Base-by-base conservation (phyloP, 2,329 filamentous ascomycete species). In the Trichoderma guizhouense region DNA sequence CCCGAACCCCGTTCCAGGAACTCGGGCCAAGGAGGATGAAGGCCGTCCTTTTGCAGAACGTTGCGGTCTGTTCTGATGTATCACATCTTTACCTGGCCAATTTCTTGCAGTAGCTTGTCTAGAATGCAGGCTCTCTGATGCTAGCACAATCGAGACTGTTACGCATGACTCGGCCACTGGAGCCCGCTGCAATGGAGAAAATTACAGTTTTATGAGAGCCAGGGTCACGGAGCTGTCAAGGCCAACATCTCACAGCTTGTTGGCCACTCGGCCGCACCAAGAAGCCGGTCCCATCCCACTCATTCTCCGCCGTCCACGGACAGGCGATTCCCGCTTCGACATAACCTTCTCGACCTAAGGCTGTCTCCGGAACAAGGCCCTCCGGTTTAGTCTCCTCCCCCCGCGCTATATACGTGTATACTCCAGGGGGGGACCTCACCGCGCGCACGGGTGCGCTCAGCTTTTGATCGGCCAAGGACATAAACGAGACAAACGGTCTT, bases 61-160 rank as follows among this genome's bases (percentile, higher is more conserved):
- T 69, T 69, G 12, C 57, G 12, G 28, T 28, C 14, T 21, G 30
- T 51, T 26, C 15, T 62, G 67, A 69, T 62, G n/a, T 36, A 53
- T 69, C 39, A 53, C 30, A 69, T 61, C n/a, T 11, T 36, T 53
- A 24, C 57, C 39, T 26, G 57, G 53, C 5, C 30, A 69, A 69
- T 69, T 69, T 69, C 67, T 51, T 69, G 67, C 57, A 69, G 67
- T 69, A 69, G 67, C 57, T 58, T 69, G 67, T 69, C 67, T 69
- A 21, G 39, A 61, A 28, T 51, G 64, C 64, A 43, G 51, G 51
- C 47, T 43, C 51, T 58, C 51, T 64, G 61, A 64, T 64, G 32
- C 64, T 67, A 67, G 63, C 30, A 66, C 63, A 69, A 69, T 69
- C 66, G 66, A 69, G 55, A 24, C 65, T 32, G 30, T 1, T 55